These are phyloP conservation scores for Fistulinella cinereoalba DNA, from an alignment of 1,284 basidiomycete species.

Conservation along the genomic window DNA sequence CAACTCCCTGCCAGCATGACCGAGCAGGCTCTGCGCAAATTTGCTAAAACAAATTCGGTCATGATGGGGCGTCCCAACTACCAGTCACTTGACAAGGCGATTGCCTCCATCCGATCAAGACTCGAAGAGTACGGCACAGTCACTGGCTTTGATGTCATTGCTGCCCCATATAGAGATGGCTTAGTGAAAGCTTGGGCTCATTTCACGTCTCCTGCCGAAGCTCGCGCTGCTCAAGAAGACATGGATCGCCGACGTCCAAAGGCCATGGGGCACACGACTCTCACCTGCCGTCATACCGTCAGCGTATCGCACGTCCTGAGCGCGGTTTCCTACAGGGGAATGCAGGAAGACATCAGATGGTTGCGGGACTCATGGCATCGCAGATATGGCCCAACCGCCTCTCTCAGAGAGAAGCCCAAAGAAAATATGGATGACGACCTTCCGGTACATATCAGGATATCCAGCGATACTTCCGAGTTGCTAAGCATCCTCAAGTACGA, in stretches of 20 bases:
- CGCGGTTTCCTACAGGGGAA: conserved; percentile 34
- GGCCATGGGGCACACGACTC: conserved; percentile 39
- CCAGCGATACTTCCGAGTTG: conserved; percentile 43
- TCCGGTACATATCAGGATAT: conserved; percentile 42
- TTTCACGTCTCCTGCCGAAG: conserved; percentile 48
- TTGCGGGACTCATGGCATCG: conserved; percentile 32
- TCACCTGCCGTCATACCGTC: conserved; percentile 51
- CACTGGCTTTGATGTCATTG: conserved; percentile 43
- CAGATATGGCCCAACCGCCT: conserved; percentile 26
- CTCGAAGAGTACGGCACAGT: conserved; percentile 42
- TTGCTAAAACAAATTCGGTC: conserved; percentile 46
- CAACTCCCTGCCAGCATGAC: conserved; percentile 48
- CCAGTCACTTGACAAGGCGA: conserved; percentile 36
- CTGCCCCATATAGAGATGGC: conserved; percentile 51
- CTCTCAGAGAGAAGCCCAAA: conserved; percentile 24
- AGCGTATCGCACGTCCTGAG: conserved; percentile 45
- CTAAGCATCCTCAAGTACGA: conserved; percentile 54
- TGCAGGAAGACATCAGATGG: conserved; percentile 38
- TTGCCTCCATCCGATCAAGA: conserved; percentile 39
- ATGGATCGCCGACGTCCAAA: conserved; percentile 45
- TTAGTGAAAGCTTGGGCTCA: conserved; percentile 50
- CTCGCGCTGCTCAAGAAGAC: conserved; percentile 44
- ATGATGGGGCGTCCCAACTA: conserved; percentile 55
- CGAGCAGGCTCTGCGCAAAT: conserved; percentile 42
- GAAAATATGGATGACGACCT: conserved; percentile 20